Conservation (phyloP, 345 rosid species). For the Hibiscus tridactylites region DNA sequence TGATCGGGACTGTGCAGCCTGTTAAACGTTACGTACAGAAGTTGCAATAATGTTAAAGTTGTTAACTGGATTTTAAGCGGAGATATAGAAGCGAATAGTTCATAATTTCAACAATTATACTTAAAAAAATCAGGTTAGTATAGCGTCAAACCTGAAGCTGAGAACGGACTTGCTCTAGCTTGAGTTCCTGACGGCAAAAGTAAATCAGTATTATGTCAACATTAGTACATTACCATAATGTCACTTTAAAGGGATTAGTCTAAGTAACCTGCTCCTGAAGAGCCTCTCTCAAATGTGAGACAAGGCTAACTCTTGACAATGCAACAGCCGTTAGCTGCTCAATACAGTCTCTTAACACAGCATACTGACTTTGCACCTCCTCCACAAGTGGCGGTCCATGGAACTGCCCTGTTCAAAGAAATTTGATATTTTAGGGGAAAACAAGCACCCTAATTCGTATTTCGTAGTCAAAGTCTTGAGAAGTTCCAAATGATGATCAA, state of each 20-base stretch:
- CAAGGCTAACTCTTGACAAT: constrained; percentile 60
- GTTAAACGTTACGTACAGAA: constrained; percentile 7
- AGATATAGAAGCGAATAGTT: not conserved
- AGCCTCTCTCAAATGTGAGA: constrained; percentile 65
- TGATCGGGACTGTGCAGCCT: constrained; percentile 53
- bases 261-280: constrained; percentile 75
- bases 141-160: constrained; percentile 68
- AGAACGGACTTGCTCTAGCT: constrained; percentile 61
- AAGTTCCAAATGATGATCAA: not conserved
- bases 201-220: constrained; percentile 13
- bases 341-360: constrained; percentile 56
- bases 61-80: not conserved
- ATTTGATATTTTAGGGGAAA: not conserved
- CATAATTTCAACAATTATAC: not conserved
- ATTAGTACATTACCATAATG: not conserved
- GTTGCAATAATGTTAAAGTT: not conserved
- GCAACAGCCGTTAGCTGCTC: constrained; percentile 58
- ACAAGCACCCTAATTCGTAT: not conserved
- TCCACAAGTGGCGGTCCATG: constrained; percentile 46
- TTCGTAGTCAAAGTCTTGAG: not conserved
- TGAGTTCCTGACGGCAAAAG: constrained; percentile 51
- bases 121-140: not conserved
- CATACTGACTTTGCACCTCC: constrained; percentile 74
- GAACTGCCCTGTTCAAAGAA: constrained; percentile 37
- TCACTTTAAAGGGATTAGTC: constrained; percentile 5